phyloP scores from a whole-genome alignment of 441 rosid species.

The Monsonia emarginata region DNA sequence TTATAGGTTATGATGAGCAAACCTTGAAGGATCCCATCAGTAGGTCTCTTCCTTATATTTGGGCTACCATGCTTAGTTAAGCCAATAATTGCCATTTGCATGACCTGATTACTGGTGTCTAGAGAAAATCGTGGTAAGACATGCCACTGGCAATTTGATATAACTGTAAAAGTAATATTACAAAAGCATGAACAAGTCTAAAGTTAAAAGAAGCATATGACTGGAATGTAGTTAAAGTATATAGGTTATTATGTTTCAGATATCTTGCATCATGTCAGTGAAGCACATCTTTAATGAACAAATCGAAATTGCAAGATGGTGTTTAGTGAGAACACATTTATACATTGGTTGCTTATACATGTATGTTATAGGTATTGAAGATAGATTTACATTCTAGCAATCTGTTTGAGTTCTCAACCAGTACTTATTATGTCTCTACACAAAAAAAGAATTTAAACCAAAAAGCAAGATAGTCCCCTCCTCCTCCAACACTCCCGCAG shows the following conservation, averaged over 20 bases:
- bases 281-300: neutral
- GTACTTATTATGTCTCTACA: slow-evolving; percentile 21
- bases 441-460: slow-evolving; percentile 7
- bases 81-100: neutral
- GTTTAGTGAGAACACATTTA: neutral
- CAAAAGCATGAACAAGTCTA: neutral
- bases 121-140: neutral
- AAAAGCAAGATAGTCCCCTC: no score
- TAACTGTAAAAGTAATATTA: neutral
- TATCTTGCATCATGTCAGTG: neutral
- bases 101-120: neutral
- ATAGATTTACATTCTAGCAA: slow-evolving; percentile 23
- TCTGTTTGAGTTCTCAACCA: slow-evolving; percentile 18
- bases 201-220: neutral
- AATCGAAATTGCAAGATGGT: neutral
- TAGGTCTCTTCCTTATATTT: neutral
- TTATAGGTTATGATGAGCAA: neutral
- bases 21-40: neutral
- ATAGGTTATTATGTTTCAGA: neutral
- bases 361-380: slow-evolving; percentile 18
- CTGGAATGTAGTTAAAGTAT: neutral
- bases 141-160: neutral
- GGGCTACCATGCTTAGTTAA: neutral
- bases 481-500: no score
- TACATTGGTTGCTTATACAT: slow-evolving; percentile 14